Conservation (phyloP, 2,329 filamentous ascomycete species). For the Claviceps sp. region DNA sequence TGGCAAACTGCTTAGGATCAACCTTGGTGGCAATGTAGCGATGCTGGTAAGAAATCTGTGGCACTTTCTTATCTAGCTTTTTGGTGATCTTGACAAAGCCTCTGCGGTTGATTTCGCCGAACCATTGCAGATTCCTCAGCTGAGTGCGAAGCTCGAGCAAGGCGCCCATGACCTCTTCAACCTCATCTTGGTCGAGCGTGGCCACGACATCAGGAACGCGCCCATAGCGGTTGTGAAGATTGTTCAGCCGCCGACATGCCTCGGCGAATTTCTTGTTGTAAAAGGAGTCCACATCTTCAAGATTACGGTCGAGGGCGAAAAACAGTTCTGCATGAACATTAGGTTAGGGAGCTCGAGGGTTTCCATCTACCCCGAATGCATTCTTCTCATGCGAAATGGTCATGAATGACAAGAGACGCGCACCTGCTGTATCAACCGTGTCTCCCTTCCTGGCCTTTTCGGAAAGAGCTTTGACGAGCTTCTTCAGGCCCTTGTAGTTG, state of each 20-base stretch:
- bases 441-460: slow-evolving; percentile 53
- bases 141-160: slow-evolving; percentile 79
- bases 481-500: slow-evolving; percentile 87
- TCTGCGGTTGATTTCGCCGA: slow-evolving; percentile 87
- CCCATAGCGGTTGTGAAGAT: slow-evolving; percentile 81
- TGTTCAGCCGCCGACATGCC: slow-evolving; percentile 66
- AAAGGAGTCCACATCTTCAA: slow-evolving; percentile 92
- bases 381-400: slow-evolving; percentile 7
- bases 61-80: slow-evolving; percentile 92
- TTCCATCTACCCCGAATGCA: slow-evolving; percentile 11
- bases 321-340: slow-evolving; percentile 63
- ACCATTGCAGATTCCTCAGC: slow-evolving; percentile 89
- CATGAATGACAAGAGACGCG: slow-evolving; percentile 25
- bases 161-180: slow-evolving; percentile 81
- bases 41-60: slow-evolving; percentile 61
- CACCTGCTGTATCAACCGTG: slow-evolving; percentile 82
- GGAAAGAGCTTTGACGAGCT: slow-evolving; percentile 75
- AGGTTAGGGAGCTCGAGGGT: slow-evolving; percentile 19
- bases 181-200: slow-evolving; percentile 73
- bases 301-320: slow-evolving; percentile 88
- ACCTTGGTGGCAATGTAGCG: slow-evolving; percentile 85
- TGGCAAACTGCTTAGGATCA: slow-evolving; percentile 76
- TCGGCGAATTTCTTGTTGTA: slow-evolving; percentile 94
- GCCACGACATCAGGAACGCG: slow-evolving; percentile 54
- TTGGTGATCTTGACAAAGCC: slow-evolving; percentile 99